Conservation (phyloP, 371 early-diverging fungal genomes). For the Mortierella sp. region DNA sequence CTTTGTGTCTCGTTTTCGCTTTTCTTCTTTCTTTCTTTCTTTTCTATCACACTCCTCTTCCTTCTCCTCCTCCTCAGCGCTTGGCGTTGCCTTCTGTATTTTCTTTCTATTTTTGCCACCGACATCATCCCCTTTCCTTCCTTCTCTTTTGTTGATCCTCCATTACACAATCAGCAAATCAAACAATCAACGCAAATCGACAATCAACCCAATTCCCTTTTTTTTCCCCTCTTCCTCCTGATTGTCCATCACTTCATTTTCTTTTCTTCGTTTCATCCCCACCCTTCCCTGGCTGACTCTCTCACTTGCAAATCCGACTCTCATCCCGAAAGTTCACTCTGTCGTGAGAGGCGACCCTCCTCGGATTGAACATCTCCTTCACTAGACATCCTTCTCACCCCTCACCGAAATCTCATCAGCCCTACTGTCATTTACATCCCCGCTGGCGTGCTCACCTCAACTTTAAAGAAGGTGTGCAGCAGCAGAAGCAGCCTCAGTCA, state of each 20-base stretch:
- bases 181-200: not conserved
- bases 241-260: not conserved
- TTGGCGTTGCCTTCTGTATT: not conserved
- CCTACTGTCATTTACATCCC: not conserved
- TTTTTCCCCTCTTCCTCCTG: not conserved
- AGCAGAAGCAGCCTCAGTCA: constrained; percentile 10
- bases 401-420: not conserved
- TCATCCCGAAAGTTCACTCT: not conserved
- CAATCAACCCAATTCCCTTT: not conserved
- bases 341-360: not conserved
- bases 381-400: not conserved
- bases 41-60: not conserved
- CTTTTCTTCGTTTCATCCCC: constrained; percentile 2
- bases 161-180: not conserved
- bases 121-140: not conserved
- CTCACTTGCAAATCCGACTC: not conserved
- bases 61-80: not conserved
- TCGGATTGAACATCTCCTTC: not conserved
- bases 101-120: not conserved
- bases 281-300: not conserved
- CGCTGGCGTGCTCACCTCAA: constrained; percentile 7
- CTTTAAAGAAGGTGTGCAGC: constrained; percentile 2
- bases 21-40: not conserved
- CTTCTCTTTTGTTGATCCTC: not conserved
- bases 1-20: not conserved